Evolutionary conservation across 2,329 filamentous ascomycete species (phyloP), one percentile per base, ranked within the genome.

Genomic region (Claviceps cyperi): DNA sequence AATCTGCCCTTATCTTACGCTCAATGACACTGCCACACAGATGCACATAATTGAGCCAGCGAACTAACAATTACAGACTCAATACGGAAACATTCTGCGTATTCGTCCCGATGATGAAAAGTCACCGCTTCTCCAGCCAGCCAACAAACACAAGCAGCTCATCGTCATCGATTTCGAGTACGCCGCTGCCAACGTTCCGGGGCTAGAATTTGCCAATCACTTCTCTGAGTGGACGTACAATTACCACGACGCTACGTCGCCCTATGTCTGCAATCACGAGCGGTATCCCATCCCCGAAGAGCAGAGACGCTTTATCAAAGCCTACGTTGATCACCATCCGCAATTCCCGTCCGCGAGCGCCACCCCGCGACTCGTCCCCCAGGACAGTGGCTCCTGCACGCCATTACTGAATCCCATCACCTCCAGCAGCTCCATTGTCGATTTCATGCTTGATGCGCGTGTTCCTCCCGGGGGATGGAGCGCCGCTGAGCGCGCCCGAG

Each of bases 121-220:
- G 58, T 96, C 90, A 0, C 92, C 91, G 0, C 77, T 97, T 7
- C 75, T 96, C 11, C 78, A 92, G 47, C 89, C 92, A 0, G 82
- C 86, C 52, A 97, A 97, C 66, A 82, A 91, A 57, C 92, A 98
- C 69, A 97, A 94, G 66, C 91, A 94, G 67, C 78, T 98, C 14
- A 78, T 97, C 15, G 92, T 98, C 55, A 98, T 98, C 60, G 92
- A 98, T 64, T 98, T 98, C 60, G 92, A 98, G 62, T 98, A 98
- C 63, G 86, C 92, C 1, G 90, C 83, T 2, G 89, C 91, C 51
- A 98, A 97, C 63, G 75, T 83, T 0, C 81, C 81, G 0, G 92
- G 89, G 1, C 74, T 88, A 15, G 92, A 98, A 66, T 97, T 98
- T 63, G 92, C 89, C 51, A 98, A 98, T 64, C 92, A 98, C 67